phyloP scores from a whole-genome alignment of 1,284 basidiomycete species.

The Tilletia caries region DNA sequence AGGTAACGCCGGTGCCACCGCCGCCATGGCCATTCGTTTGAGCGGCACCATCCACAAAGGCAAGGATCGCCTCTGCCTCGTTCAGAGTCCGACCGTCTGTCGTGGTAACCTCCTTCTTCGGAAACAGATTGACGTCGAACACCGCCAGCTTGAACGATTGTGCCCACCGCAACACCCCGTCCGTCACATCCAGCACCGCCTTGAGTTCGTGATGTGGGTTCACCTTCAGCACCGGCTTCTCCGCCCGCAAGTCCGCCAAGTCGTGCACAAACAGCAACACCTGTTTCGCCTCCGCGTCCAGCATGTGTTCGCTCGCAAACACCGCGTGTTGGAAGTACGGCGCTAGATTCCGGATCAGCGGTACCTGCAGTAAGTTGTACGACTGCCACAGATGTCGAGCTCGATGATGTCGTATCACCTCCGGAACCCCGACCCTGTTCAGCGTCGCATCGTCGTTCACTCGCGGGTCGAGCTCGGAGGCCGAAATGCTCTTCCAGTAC shows the following conservation, averaged over 20 bases:
- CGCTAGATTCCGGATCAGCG: conserved; percentile 31
- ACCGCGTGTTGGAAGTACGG: conserved; percentile 12
- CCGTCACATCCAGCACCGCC: conserved; percentile 69
- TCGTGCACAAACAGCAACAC: conserved; percentile 46
- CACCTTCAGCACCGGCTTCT: conserved; percentile 14
- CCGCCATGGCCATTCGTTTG: background rate
- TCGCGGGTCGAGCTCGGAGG: conserved; percentile 50
- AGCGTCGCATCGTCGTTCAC: conserved; percentile 10
- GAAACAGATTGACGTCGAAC: conserved; percentile 81
- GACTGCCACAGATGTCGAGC: conserved; percentile 18
- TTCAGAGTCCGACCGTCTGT: background rate
- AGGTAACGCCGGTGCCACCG: background rate
- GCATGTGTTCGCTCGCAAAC: background rate
- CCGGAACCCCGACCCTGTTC: conserved; percentile 7
- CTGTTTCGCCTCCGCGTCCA: background rate
- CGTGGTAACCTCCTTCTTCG: conserved; percentile 60
- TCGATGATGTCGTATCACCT: conserved; percentile 14
- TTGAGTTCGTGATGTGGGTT: conserved; percentile 16
- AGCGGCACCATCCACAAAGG: background rate
- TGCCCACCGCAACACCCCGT: conserved; percentile 74
- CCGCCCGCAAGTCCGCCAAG: conserved; percentile 36
- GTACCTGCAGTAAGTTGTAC: conserved; percentile 31
- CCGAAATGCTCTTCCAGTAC: conserved; percentile 82
- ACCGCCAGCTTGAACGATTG: conserved; percentile 66
- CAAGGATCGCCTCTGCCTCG: background rate